Evolutionary conservation across 345 rosid genomes (phyloP).

Genomic region (Camelina hispida): DNA sequence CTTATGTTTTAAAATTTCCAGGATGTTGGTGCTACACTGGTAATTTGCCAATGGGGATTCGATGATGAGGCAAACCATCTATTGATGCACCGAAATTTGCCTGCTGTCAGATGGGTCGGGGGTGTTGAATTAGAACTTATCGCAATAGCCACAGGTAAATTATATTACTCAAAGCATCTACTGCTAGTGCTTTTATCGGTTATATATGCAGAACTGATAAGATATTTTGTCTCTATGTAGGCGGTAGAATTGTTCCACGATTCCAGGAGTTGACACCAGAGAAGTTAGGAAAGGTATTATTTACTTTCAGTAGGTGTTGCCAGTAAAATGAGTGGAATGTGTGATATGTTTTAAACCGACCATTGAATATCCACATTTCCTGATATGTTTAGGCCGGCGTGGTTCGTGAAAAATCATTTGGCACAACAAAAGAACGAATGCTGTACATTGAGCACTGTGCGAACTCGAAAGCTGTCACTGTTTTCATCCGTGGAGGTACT

Average conservation of each 20-base stretch:
- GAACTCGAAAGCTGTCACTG: constrained; percentile 66
- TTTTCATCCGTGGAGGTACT: constrained; percentile 96
- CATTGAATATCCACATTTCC: not conserved
- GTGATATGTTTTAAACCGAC: not conserved
- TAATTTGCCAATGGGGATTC: constrained; percentile 99
- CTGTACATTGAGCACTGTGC: constrained; percentile 70
- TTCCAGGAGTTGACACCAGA: constrained; percentile 96
- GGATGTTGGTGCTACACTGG: constrained; percentile 98
- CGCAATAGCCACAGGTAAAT: constrained; percentile 93
- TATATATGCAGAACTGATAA: constrained; percentile 2
- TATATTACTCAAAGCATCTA: constrained; percentile 4
- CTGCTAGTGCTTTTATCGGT: not conserved
- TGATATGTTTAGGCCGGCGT: constrained; percentile 65
- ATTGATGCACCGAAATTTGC: constrained; percentile 90
- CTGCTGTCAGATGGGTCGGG: constrained; percentile 99
- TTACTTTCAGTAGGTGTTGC: constrained; percentile 22
- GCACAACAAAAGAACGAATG: constrained; percentile 67
- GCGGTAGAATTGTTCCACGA: constrained; percentile 97
- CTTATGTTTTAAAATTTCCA: constrained; percentile 41
- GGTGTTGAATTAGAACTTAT: constrained; percentile 98
- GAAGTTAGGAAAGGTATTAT: constrained; percentile 84
- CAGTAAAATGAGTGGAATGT: not conserved
- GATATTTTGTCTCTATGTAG: constrained; percentile 40
- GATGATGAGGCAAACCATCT: constrained; percentile 99
- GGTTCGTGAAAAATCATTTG: constrained; percentile 66